Evolutionary conservation across 768 basidiomycete species (phyloP).

Genomic region (Hygrophorus pudorinus): DNA sequence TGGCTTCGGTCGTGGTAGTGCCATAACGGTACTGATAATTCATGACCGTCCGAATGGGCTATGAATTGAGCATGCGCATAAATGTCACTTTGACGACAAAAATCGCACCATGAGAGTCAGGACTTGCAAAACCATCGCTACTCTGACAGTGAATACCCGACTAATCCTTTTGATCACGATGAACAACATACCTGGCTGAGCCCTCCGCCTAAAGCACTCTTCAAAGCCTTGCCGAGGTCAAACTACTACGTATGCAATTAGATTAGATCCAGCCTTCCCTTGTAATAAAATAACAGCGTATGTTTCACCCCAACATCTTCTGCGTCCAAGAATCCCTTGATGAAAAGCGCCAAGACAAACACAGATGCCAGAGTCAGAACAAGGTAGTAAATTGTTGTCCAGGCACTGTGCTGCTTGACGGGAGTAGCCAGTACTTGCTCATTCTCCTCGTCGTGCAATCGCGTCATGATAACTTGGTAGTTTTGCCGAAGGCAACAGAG

Average conservation of each 20-base stretch:
- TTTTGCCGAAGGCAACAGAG: too few species aligned
- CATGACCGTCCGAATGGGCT: constrained; percentile 95
- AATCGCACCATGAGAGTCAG: constrained; percentile 63
- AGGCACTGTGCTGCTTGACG: background rate
- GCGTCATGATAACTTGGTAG: too few species aligned
- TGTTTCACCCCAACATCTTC: constrained; percentile 49
- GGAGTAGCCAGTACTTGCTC: background rate
- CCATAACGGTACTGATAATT: constrained; percentile 94
- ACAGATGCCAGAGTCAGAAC: constrained; percentile 25
- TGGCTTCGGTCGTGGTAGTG: constrained; percentile 58
- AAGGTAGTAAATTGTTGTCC: constrained; percentile 18
- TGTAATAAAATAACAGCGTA: background rate
- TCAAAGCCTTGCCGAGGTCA: constrained; percentile 67
- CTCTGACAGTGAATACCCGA: constrained; percentile 1
- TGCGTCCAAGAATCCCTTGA: constrained; percentile 63
- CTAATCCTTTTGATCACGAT: background rate
- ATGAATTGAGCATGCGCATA: constrained; percentile 3
- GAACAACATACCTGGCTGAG: constrained; percentile 52
- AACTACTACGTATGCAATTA: constrained; percentile 46
- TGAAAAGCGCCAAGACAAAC: constrained; percentile 37
- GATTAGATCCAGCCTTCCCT: background rate
- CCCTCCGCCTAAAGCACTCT: constrained; percentile 81
- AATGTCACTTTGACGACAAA: background rate
- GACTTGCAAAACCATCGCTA: constrained; percentile 93
- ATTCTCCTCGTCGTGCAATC: too few species aligned